Conservation (phyloP, 345 rosid species). For the Raphanus sativus region DNA sequence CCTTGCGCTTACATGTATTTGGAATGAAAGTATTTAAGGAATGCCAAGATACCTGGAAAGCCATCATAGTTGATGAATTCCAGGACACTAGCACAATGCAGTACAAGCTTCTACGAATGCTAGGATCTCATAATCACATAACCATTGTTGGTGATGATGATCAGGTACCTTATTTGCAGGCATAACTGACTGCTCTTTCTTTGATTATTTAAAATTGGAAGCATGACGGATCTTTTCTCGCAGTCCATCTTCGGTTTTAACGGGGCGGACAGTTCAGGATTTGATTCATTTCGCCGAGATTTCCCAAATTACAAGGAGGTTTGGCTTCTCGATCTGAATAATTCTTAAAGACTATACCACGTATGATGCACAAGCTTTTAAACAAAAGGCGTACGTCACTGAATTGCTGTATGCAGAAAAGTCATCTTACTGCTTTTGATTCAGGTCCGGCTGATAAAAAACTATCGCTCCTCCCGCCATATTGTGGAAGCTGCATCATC, state of each 20-base stretch:
- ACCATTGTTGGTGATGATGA: slow-evolving; percentile 96
- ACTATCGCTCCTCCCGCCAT: slow-evolving; percentile 80
- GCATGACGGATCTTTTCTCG: slow-evolving; percentile 27
- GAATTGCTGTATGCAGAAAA: background rate
- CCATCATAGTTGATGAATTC: slow-evolving; percentile 86
- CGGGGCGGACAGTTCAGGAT: slow-evolving; percentile 89
- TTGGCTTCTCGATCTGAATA: slow-evolving; percentile 4
- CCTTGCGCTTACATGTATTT: slow-evolving; percentile 23
- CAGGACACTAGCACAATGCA: slow-evolving; percentile 97
- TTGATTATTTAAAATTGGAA: background rate
- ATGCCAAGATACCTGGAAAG: slow-evolving; percentile 77
- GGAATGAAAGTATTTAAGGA: slow-evolving; percentile 63
- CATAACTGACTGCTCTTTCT: background rate
- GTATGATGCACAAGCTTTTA: slow-evolving; percentile 1
- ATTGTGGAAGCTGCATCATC: slow-evolving; percentile 92
- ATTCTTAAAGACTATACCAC: background rate
- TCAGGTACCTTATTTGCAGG: slow-evolving; percentile 52
- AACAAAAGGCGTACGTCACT: background rate
- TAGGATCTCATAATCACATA: slow-evolving; percentile 73
- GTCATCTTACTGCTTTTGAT: slow-evolving; percentile 23
- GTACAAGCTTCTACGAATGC: slow-evolving; percentile 60
- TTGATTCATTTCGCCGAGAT: slow-evolving; percentile 83
- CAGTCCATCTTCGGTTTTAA: slow-evolving; percentile 96
- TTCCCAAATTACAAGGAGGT: slow-evolving; percentile 85
- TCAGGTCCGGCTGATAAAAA: slow-evolving; percentile 76